Evolutionary conservation across 23 red algal genomes (phyloP), one percentile per base, ranked within the genome.

Genomic region (Cyanidium caldarium): DNA sequence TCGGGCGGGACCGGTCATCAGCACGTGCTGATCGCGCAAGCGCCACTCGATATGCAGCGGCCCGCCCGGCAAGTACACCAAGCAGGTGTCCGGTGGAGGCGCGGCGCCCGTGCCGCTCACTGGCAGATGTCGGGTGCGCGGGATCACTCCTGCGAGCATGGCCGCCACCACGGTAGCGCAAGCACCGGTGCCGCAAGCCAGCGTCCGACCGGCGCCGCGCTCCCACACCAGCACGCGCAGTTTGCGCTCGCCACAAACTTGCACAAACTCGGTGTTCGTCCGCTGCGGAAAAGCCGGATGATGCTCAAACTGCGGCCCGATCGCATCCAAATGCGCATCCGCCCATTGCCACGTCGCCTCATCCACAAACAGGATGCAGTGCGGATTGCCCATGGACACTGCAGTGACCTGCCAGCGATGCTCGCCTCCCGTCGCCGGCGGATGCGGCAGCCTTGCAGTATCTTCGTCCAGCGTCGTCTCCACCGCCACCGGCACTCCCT

Each of bases 1-100:
- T n/a, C n/a, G n/a, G n/a, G 84, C 92, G 15, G 92, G 92, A 29
- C 92, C 92, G n/a, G 92, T 98, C 92, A 98, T 98, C 33, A 84
- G 65, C 19, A 98, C 74, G 46, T 85, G 84, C 33, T 76, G 58
- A 35, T 85, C 67, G 13, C 37, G 42, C 20, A 58, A 61, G 17
- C 46, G 77, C 92, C 92, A 98, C 39, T 84, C 73, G 51, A 87
- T 87, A 43, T 37, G 68, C 17, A 98, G 76, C 21, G 76, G 73
- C 3, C 92, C 92, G 36, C 92, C 90, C 21, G 92, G 92, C 16
- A 98, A 42, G 67, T 66, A 42, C 16, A 98, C 82, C 19, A 66
- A 35, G n/a, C 51, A 45, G 12, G 66, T 46, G 38, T 65, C 39
- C 57, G 77, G 67, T 42, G 67, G 72, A 14, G 68, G 39, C 25